Conservation (phyloP, 495 filamentous ascomycete genomes). For the Choiromyces venosus region DNA sequence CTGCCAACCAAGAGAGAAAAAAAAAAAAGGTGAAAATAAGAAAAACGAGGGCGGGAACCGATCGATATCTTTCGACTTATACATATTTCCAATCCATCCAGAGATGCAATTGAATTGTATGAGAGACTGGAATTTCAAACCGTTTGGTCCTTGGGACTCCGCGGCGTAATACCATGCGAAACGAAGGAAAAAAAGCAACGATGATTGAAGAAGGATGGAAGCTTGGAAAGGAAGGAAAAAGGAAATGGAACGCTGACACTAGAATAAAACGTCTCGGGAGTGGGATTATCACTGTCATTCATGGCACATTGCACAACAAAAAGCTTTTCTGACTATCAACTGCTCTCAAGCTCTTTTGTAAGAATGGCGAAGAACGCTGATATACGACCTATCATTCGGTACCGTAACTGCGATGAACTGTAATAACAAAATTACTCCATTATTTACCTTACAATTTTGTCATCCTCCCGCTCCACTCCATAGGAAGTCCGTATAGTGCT, state of each 20-base stretch:
- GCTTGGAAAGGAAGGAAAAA: not conserved
- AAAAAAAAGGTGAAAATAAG: not conserved
- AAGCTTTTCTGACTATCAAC: not conserved
- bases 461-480: not conserved
- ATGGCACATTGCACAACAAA: conserved; percentile 2
- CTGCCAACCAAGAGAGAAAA: not conserved
- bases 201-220: not conserved
- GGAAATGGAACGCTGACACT: not conserved
- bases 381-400: not conserved
- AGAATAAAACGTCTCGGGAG: not conserved
- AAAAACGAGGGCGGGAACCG: not conserved
- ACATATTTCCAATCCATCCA: not conserved
- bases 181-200: not conserved
- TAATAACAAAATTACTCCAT: not conserved
- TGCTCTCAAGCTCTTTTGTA: not conserved
- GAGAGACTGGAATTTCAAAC: not conserved
- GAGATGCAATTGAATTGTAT: not conserved
- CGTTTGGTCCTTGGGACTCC: not conserved
- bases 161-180: not conserved
- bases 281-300: not conserved
- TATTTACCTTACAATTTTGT: not conserved
- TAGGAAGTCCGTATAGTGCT: not conserved
- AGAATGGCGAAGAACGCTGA: not conserved
- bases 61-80: not conserved
- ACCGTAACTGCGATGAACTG: not conserved